Conservation (phyloP, 352 stramenopile genomes). For the Globisporangium radiosum region DNA sequence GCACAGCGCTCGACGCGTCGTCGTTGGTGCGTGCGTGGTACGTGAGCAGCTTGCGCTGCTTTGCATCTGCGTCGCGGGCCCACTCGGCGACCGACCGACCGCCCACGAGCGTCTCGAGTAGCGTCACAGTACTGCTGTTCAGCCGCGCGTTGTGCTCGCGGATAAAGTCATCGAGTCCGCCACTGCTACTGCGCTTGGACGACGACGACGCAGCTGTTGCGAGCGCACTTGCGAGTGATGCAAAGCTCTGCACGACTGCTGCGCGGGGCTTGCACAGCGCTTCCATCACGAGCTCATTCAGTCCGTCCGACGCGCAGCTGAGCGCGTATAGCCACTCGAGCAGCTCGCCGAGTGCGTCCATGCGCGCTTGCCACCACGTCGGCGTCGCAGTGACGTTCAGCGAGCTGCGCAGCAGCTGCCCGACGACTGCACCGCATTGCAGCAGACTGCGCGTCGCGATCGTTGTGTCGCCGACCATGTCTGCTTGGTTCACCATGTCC, state of each 20-base stretch:
- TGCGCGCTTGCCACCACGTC: conserved; percentile 62
- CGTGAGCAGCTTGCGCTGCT: conserved; percentile 26
- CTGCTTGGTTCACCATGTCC: conserved; percentile 44
- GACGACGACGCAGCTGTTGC: conserved; percentile 8
- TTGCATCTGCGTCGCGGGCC: conserved; percentile 25
- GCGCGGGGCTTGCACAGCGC: conserved; percentile 45
- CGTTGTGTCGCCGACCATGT: conserved; percentile 48
- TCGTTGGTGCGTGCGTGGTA: conserved; percentile 14
- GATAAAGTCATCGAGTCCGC: conserved; percentile 15
- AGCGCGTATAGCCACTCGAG: conserved; percentile 73
- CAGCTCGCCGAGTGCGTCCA: conserved; percentile 39
- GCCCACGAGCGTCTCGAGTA: conserved; percentile 8
- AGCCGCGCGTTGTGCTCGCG: conserved; percentile 17
- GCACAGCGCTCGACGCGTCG: conserved; percentile 11
- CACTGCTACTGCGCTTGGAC: not conserved
- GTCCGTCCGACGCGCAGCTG: conserved; percentile 59
- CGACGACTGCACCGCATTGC: conserved; percentile 37
- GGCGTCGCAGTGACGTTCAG: conserved; percentile 69
- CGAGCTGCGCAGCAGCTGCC: conserved; percentile 47
- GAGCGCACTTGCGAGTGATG: conserved; percentile 21
- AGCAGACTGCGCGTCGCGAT: conserved; percentile 39
- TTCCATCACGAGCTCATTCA: conserved; percentile 65
- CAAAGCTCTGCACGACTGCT: conserved; percentile 26
- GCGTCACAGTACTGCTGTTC: conserved; percentile 9
- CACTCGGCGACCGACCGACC: conserved; percentile 5